Evolutionary conservation across 331 rosid species (phyloP), one percentile per base, ranked within the genome.

Genomic region (Rhamnella rubrinervis): DNA sequence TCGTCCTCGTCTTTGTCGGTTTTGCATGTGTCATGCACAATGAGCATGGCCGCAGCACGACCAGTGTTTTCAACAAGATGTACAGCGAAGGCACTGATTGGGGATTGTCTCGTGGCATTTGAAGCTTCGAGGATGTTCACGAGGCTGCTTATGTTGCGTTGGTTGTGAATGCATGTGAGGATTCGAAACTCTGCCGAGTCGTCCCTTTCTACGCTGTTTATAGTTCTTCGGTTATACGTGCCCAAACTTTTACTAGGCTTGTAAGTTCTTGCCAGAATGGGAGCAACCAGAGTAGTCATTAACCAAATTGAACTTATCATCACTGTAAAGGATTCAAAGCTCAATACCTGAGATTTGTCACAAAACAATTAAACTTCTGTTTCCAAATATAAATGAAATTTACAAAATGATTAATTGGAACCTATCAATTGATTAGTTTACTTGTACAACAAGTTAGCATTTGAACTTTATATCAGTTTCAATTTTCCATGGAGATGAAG

Each of bases 31-130:
- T 71, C 70, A 13, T 68, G 78, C 41, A 79, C 79, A 56, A 88
- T 79, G 35, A 90, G 80, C 35, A 85, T 82, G 1, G 92, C 70
- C 2, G 88, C 50, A 9, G 77, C 55, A 26, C 52, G 81, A 49
- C 85, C 85, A 2, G 81, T n/a, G 70, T 78, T 83, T 70, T 88
- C 84, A 2, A 73, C 74, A 1, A 90, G 80, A 62, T 88, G 85
- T 53, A 82, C 70, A 0, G 88, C 87, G 14, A 73, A 60, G 51
- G 84, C 80, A 65, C 61, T 65, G 8, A 86, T 56, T 5, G 95
- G 95, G 5, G 80, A 72, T 51, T 74, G 73, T 6, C 52, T 68
- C 0, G 84, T 76, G 15, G 95, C 86, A 61, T 71, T 65, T 0
- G 92, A 84, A 12, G 84, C 84, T 38, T 78, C 87, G 25, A 90